These are phyloP conservation scores for Camellia japonica DNA, from an alignment of 148 eudicot species.

Conservation along the genomic window DNA sequence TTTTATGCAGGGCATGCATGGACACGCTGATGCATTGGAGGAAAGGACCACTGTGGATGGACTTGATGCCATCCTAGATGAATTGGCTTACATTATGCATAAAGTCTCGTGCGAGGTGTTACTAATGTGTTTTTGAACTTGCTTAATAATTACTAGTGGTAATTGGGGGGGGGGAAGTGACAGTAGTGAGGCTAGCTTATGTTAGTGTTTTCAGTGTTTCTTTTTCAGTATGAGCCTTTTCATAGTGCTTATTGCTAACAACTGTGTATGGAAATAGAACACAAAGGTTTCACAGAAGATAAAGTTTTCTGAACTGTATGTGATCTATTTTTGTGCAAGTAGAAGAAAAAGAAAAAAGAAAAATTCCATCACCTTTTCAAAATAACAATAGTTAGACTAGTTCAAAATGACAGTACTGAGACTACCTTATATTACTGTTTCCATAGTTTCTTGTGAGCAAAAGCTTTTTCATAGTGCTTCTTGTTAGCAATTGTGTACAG, in stretches of 20 bases:
- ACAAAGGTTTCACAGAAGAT: too few species aligned
- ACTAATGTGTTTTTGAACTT: background rate
- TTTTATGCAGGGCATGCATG: constrained; percentile 48
- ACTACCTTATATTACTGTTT: background rate
- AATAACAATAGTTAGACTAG: too few species aligned
- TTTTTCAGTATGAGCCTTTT: too few species aligned
- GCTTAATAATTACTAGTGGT: background rate
- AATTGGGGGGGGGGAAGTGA: background rate
- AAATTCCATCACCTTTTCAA: background rate
- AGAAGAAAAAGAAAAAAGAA: background rate
- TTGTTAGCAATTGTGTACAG: background rate
- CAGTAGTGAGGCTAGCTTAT: too few species aligned
- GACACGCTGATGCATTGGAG: constrained; percentile 29
- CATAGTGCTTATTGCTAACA: background rate
- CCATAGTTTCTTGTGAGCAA: background rate
- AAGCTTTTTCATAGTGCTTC: background rate
- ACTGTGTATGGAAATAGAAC: too few species aligned
- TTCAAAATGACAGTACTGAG: background rate
- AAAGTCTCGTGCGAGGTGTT: constrained; percentile 80
- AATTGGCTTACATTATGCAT: constrained; percentile 56
- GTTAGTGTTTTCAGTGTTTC: background rate
- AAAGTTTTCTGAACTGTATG: too few species aligned
- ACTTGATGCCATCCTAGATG: constrained; percentile 62
- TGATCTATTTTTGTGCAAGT: background rate
- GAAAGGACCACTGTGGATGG: constrained; percentile 36